Evolutionary conservation across 805 yeast species (phyloP), one percentile per base, ranked within the genome.

Genomic region (Cyberlindnera petersonii): DNA sequence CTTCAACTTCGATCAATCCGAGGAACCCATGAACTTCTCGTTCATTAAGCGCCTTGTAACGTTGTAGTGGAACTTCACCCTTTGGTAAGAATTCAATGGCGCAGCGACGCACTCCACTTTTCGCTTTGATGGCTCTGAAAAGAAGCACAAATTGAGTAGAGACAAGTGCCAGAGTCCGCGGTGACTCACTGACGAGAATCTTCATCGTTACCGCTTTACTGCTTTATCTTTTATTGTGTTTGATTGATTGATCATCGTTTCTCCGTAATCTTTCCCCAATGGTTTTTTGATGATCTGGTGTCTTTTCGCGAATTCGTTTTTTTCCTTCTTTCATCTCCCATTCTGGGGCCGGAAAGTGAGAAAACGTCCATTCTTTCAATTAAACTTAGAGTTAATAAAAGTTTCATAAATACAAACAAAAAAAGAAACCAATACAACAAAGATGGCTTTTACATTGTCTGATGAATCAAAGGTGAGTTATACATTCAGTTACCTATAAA

Each of bases 1-100:
- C 67, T 11, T 75, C 79, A 27, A 88, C 71, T 37, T 77, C 75
- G 26, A 91, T 82, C 31, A 93, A 63, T 0, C 98, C 98, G 14
- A 93, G 60, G 55, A 89, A 83, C 1, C 95, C 94, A 45, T 66
- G 60, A 4, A 77, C 68, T 31, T 71, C 72, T 31, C 65, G 61
- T 2, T 54, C 68, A 47, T 65, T 72, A 52, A 69, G 65, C 46
- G 56, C 67, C 41, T 65, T 67, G 48, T 63, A 74, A 4, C 63
- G 61, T 37, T 59, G 64, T 29, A 55, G 48, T 31, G 61, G 53
- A 48, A 74, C 59, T 7, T 62, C 59, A 2, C 58, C 56, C 38
- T 62, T 67, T 13, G 68, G 58, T 4, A 68, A 64, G 35, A 75
- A 61, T 53, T 75, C 79, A 36, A 75, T 72, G 14, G 75, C 72